These are phyloP conservation scores for Fraxinus sp. DNA, from an alignment of 305 asterid species.

Conservation along the genomic window DNA sequence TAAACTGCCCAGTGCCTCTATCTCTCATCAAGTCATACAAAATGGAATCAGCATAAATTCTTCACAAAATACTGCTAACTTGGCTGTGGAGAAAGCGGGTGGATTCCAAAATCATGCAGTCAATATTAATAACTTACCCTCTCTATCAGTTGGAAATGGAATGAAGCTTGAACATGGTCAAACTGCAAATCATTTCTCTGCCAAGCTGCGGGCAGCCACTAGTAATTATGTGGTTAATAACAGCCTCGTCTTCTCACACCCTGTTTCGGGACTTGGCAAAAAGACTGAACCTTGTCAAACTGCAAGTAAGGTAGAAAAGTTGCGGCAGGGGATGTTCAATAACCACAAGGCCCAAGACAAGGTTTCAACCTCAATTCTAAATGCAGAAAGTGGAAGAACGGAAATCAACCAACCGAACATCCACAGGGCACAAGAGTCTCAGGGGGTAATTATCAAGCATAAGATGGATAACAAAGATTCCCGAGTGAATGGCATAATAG, in stretches of 20 bases:
- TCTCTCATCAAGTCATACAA: conserved; percentile 37
- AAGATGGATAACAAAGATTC: conserved; percentile 25
- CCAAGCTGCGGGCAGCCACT: conserved; percentile 25
- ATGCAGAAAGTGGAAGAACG: conserved; percentile 31
- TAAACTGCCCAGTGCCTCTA: conserved; percentile 38
- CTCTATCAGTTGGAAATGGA: conserved; percentile 35
- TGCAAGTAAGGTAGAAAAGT: conserved; percentile 10
- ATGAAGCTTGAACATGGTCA: conserved; percentile 26
- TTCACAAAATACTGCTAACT: conserved; percentile 24
- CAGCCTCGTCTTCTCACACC: conserved; percentile 27
- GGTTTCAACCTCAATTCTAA: conserved; percentile 20
- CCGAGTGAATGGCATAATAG: conserved; percentile 24
- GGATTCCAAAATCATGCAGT: conserved; percentile 26
- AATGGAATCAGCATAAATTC: conserved; percentile 30
- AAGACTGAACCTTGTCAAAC: conserved; percentile 34
- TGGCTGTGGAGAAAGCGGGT: conserved; percentile 26
- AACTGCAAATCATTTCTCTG: conserved; percentile 18
- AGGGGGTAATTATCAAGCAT: conserved; percentile 6
- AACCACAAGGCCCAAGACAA: conserved; percentile 16
- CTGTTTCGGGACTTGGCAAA: conserved; percentile 20
- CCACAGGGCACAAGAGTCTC: conserved; percentile 19
- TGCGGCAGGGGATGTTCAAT: conserved; percentile 15
- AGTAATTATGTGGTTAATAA: conserved; percentile 21
- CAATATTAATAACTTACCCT: conserved; percentile 27
- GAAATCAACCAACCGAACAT: conserved; percentile 10